phyloP scores from a whole-genome alignment of 805 yeast species.

The Nakazawaea pomicola region DNA sequence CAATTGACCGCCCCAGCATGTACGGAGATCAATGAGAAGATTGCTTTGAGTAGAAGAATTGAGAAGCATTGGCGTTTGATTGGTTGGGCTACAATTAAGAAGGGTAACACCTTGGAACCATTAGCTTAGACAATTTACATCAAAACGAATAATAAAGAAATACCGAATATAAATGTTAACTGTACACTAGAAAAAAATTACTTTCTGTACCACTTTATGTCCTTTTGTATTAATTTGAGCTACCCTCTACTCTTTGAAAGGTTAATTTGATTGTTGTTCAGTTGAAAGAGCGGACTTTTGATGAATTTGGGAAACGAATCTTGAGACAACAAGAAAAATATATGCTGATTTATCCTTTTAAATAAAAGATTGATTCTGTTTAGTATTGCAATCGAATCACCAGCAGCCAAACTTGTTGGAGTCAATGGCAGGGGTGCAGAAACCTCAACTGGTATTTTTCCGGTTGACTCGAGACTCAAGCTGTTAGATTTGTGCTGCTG shows the following conservation, averaged over 20 bases:
- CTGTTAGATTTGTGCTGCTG: not conserved
- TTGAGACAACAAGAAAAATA: conserved; percentile 57
- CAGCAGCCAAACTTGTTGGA: conserved; percentile 30
- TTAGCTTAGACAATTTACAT: no score
- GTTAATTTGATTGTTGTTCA: conserved; percentile 19
- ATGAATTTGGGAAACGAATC: conserved; percentile 75
- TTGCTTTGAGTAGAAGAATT: conserved; percentile 97
- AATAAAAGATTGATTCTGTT: conserved; percentile 37
- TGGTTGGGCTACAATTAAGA: conserved; percentile 99
- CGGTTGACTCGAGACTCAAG: no score
- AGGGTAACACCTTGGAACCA: conserved; percentile 87
- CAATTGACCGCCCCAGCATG: conserved; percentile 97
- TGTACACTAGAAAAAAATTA: no score
- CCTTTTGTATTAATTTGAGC: no score
- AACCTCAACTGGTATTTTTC: no score
- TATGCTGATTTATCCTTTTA: conserved; percentile 41
- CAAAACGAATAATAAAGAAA: no score
- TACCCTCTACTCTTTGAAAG: no score
- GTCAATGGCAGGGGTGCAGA: conserved; percentile 13
- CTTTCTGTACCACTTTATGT: no score
- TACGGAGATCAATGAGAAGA: conserved; percentile 97
- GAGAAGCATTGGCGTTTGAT: conserved; percentile 99
- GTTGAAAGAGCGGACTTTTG: conserved; percentile 32
- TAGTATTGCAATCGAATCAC: conserved; percentile 30
- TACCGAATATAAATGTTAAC: no score